Base-by-base conservation (phyloP, 768 basidiomycete genomes). In the Suillus lakei region DNA sequence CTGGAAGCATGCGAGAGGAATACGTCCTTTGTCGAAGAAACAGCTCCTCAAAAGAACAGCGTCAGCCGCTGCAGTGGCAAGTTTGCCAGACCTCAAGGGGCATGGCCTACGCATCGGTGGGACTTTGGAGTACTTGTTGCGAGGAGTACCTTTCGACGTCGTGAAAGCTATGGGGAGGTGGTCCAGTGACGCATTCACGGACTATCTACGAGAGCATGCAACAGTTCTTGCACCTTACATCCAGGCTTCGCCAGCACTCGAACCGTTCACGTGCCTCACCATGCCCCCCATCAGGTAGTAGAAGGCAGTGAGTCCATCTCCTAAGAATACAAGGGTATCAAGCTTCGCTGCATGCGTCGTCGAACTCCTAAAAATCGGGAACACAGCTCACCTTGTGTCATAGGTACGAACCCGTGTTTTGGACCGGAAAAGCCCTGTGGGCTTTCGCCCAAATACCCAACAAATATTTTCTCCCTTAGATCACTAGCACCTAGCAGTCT, bases 101-200 rank as follows among this genome's bases (percentile, higher is more conserved):
- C 77, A 79, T 48, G 68, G 75, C 15, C 62, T 79, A 1, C 64
- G 71, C 2, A 79, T 80, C 9, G 73, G 79, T 0, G 64, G 78
- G 0, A 69, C 76, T 0, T 74, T 75, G 0, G 63, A 76, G 39
- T 68, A 80, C 13, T 69, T 80, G 0, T 68, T 79, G 0, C 30
- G 38, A 0, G 75, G 77, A 0, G 63, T 73, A 0, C 70, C 73
- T 0, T 79, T 80, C 1, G 73, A 81, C 6, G 64, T 80, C 0
- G 76, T 81, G 0, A 76, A 77, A 3, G 66, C 71, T 0, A 74
- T 73, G 53, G 80, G 80, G 0, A 64, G 75, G 1, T 82, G 80
- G 81, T 72, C 67, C 0, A 69, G 77, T 10, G 75, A 79, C 2
- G 58, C 76, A 0, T 81, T 81, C 60, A 38, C 56, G 0, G 2